These are phyloP conservation scores for Cucurbita argyrosperma DNA, from an alignment of 306 rosid species.

Conservation along the genomic window DNA sequence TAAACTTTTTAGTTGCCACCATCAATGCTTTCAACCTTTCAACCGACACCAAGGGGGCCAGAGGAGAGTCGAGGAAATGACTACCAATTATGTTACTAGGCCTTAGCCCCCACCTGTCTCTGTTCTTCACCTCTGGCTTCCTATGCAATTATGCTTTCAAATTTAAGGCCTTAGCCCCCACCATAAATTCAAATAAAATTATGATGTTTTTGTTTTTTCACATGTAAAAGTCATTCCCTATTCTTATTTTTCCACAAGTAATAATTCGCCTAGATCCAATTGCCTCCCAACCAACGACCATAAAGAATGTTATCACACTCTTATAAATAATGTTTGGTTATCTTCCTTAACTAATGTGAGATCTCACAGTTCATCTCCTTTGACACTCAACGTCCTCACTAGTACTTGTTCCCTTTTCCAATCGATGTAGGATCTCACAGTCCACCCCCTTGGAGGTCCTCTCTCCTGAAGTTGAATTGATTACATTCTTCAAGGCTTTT, in stretches of 20 bases:
- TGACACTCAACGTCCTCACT: too few species aligned
- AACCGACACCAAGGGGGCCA: background rate
- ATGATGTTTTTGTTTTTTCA: background rate
- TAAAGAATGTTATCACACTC: too few species aligned
- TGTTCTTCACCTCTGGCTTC: background rate
- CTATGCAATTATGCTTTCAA: background rate
- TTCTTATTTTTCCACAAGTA: background rate
- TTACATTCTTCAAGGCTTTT: too few species aligned
- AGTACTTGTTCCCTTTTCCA: too few species aligned
- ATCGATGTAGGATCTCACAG: too few species aligned
- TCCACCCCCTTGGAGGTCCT: too few species aligned
- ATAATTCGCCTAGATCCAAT: background rate
- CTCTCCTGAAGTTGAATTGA: too few species aligned
- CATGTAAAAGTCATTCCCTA: background rate
- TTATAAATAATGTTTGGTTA: too few species aligned
- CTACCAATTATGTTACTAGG: background rate
- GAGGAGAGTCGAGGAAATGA: background rate
- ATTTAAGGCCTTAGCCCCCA: background rate
- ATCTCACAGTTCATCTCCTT: too few species aligned
- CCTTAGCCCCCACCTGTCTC: background rate
- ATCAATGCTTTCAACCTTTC: background rate
- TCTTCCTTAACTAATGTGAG: too few species aligned
- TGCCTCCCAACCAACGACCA: too few species aligned
- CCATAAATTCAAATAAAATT: background rate
- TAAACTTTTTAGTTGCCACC: background rate